Conservation (phyloP, 2,329 filamentous ascomycete genomes). For the Aspergillus felis region DNA sequence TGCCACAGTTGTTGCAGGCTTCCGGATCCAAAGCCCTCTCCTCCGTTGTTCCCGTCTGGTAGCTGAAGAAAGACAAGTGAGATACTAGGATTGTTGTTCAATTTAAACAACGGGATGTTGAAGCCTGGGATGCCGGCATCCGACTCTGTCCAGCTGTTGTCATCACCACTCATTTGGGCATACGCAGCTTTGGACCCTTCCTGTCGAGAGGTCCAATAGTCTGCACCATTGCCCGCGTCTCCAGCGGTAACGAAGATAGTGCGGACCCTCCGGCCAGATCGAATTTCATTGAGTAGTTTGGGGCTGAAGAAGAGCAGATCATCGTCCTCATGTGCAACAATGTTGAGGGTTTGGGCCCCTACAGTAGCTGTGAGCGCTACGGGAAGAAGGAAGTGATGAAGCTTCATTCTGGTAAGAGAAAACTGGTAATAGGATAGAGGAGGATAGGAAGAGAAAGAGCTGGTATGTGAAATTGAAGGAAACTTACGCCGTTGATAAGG, state of each 20-base stretch:
- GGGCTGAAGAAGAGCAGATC: conserved; percentile 18
- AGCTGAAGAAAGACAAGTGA: conserved; percentile 13
- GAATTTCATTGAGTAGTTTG: conserved; percentile 10
- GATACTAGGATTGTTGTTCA: conserved; percentile 4
- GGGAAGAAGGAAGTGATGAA: too few relatives aligned
- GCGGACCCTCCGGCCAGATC: conserved; percentile 7
- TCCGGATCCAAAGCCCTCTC: conserved; percentile 8
- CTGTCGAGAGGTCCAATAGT: conserved; percentile 14
- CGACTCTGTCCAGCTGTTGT: conserved; percentile 9
- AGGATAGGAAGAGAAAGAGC: too few relatives aligned
- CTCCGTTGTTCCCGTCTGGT: conserved; percentile 12
- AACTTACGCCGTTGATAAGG: too few relatives aligned
- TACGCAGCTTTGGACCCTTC: conserved; percentile 11
- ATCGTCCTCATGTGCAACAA: conserved; percentile 19
- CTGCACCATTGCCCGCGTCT: conserved; percentile 10
- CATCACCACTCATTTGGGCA: conserved; percentile 7
- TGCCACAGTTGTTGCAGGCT: conserved; percentile 15
- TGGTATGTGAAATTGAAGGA: too few relatives aligned
- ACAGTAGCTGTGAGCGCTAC: too few relatives aligned
- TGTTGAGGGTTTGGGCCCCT: conserved; percentile 11
- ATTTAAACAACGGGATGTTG: conserved; percentile 7
- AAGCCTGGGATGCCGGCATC: conserved; percentile 8
- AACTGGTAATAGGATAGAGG: too few relatives aligned
- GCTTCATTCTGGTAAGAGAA: too few relatives aligned
- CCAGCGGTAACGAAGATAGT: conserved; percentile 18